Base-by-base conservation (phyloP, 768 basidiomycete genomes). In the Termitomyces eurrhizus region DNA sequence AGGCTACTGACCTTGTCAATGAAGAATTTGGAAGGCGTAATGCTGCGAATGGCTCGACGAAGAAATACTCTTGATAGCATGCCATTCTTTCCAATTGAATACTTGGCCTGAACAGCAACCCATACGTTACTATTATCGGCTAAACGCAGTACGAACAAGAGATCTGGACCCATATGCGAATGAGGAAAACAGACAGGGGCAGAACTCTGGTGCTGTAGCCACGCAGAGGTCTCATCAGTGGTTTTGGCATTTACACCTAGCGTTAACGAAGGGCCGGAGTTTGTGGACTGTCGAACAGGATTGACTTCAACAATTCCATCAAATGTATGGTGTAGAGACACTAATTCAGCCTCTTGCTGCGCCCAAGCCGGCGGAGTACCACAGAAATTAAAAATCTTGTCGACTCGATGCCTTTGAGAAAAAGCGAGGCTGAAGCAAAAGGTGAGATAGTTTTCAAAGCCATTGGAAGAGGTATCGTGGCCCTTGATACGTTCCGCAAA, bases 391-490 rank as follows among this genome's bases (percentile, higher is more conserved):
- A 80, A 80, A 0, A 80, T 67, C 13, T 79, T 75, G 41, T 70
- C 71, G 13, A 76, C 32, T 2, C 66, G 69, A 29, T 67, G 70
- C 18, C 59, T 66, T 49, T 65, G 57, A 4, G 74, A 71, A 54
- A 78, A 78, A n/a, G 75, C 63, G 56, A 77, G 65, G 62, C 75
- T 74, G 26, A 80, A 64, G 53, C 76, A 79, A 62, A 76, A 77
- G 1, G 75, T 77, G 16, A 81, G 59, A 59, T 77, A 80, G 61
- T 78, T 77, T 64, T 81, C 80, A 62, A 79, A 77, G 3, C 80
- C 80, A 51, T 81, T 81, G 7, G 73, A 76, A 7, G 56, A 52
- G 7, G 67, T 65, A 2, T 73, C 72, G 48, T 76, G 70, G 0
- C 59, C 16, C 13, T 67, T 66, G 54, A 78, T 77, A 26, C 73